These are phyloP conservation scores for Ascoidea tarda DNA, from an alignment of 805 yeast species.

Conservation along the genomic window DNA sequence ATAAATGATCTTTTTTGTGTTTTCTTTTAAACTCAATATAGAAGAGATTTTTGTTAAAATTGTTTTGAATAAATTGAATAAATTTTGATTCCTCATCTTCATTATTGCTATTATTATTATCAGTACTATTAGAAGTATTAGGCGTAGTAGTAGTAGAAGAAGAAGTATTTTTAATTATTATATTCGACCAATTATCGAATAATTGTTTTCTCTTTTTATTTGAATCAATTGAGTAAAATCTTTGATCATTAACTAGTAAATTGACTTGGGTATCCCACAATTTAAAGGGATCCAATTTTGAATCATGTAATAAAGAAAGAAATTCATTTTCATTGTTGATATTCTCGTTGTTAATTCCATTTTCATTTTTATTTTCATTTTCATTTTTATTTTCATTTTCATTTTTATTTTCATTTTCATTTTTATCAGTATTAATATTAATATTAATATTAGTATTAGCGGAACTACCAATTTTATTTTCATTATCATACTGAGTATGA, in stretches of 20 bases:
- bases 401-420: conserved; percentile 1
- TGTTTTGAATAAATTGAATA: too few relatives aligned
- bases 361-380: conserved; percentile 11
- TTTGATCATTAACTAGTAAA: conserved; percentile 26
- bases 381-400: too few relatives aligned
- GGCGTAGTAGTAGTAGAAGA: not conserved
- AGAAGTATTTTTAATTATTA: conserved; percentile 5
- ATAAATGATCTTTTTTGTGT: too few relatives aligned
- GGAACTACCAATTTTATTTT: conserved; percentile 10
- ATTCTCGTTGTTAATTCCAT: conserved; percentile 11
- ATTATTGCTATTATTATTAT: not conserved
- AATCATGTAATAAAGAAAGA: conserved; percentile 19
- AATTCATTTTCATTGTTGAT: conserved; percentile 15
- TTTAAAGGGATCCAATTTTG: conserved; percentile 26
- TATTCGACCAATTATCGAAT: conserved; percentile 33
- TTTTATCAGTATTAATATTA: conserved; percentile 7
- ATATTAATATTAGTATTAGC: conserved; percentile 6
- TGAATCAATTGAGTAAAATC: conserved; percentile 21
- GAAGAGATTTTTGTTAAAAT: too few relatives aligned
- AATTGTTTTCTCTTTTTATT: conserved; percentile 21
- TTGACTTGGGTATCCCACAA: conserved; percentile 33
- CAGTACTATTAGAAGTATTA: not conserved
- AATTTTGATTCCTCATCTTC: not conserved
- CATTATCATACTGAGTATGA: conserved; percentile 5
- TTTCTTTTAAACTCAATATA: not conserved